Evolutionary conservation across 2,329 filamentous ascomycete species (phyloP), one percentile per base, ranked within the genome.

Genomic region (Talaromyces albobiverticillius): DNA sequence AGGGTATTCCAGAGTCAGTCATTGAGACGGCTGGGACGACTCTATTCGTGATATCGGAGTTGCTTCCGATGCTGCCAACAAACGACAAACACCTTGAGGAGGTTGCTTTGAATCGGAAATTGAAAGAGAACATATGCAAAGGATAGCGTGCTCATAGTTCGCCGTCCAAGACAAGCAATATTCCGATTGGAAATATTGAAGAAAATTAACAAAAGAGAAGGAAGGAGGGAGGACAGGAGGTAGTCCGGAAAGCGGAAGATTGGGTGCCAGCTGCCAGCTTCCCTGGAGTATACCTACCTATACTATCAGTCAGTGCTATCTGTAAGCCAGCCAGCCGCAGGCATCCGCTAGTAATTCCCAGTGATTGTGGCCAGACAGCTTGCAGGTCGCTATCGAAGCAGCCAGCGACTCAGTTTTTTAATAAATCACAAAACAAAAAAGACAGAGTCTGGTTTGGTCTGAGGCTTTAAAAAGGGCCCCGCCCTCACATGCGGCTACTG

Each of bases 401-500:
- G 18, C 46, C 3, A 10, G n/a, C n/a, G n/a, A n/a, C n/a, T n/a
- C n/a, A n/a, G n/a, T n/a, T n/a, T n/a, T 10, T 34, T 34, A 34
- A 10, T 34, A 34, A 34, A 34, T 14, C 31, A 10, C n/a, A n/a
- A n/a, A n/a, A n/a, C n/a, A n/a, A n/a, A n/a, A n/a, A n/a, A n/a
- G n/a, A n/a, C 31, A 34, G 31, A 14, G 13, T 10, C 13, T 3
- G 31, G 13, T 3, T 36, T 36, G 9, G 16, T 3, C n/a, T 22
- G 20, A 20, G 32, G 22, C 32, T 20, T 16, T 26, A 10, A n/a
- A 47, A 29, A 31, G 46, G n/a, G 46, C 29, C 46, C 46, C 46
- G 46, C 46, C 36, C 29, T 50, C 46, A 20, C 20, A 54, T 49
- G 45, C 38, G 46, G 52, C 52, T 51, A 54, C 46, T 31, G 42